Conservation (phyloP, 495 filamentous ascomycete genomes). For the Aspergillus sclerotiicarbonarius region DNA sequence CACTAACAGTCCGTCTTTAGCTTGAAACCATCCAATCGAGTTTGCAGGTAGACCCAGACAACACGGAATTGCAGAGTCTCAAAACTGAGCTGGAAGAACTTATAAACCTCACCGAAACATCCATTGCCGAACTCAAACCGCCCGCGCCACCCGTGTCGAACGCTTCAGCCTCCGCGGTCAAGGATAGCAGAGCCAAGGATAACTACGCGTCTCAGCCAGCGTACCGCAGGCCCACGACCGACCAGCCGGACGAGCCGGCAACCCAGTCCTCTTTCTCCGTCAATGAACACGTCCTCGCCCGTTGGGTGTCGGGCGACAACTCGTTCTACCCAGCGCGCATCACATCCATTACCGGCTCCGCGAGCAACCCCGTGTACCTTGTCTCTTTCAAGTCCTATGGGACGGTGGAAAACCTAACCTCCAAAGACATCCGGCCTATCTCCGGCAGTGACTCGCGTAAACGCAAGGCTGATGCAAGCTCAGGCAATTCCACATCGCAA, state of each 20-base stretch:
- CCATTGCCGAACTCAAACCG: constrained; percentile 72
- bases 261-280: constrained; percentile 65
- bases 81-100: constrained; percentile 80
- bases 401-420: constrained; percentile 78
- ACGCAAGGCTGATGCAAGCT: constrained; percentile 83
- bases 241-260: constrained; percentile 43
- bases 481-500: constrained; percentile 50
- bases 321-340: constrained; percentile 91
- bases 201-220: constrained; percentile 65
- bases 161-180: constrained; percentile 43
- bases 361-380: constrained; percentile 81
- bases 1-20: constrained; percentile 38
- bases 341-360: constrained; percentile 88
- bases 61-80: constrained; percentile 74
- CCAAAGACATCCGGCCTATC: constrained; percentile 81
- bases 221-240: constrained; percentile 40
- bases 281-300: constrained; percentile 85
- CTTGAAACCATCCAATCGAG: constrained; percentile 75
- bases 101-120: constrained; percentile 72
- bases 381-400: constrained; percentile 89
- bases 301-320: constrained; percentile 87
- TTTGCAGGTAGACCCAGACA: constrained; percentile 80
- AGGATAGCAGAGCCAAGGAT: constrained; percentile 72
- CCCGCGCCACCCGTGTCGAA: constrained; percentile 38
- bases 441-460: constrained; percentile 67